A percentile compares a stretch with the other conserved stretches of the same genome.
These are phyloP conservation scores for Penicillium sp. DNA, from an alignment of 2,329 filamentous ascomycete genomes.

Conservation along the genomic window DNA sequence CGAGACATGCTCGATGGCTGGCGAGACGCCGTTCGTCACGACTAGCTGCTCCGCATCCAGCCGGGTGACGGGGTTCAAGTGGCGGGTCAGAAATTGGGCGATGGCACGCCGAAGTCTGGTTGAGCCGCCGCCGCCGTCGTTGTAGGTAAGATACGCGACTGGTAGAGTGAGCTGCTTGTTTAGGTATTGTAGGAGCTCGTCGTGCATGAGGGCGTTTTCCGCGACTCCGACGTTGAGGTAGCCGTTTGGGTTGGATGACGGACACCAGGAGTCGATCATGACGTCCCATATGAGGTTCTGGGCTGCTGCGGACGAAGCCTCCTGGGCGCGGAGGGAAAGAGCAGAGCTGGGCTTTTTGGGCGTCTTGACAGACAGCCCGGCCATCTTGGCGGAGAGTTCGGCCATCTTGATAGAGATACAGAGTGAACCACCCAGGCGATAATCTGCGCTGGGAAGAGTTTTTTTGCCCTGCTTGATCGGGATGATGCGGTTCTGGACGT, in stretches of 20 bases:
- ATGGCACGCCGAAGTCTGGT: conserved; percentile 29
- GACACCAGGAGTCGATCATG: conserved; percentile 49
- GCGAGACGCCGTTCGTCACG: conserved; percentile 40
- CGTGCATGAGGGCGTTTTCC: conserved; percentile 57
- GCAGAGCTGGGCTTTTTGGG: not conserved
- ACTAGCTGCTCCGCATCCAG: conserved; percentile 33
- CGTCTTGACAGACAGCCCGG: not conserved
- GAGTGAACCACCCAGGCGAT: not conserved
- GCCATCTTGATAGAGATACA: not conserved
- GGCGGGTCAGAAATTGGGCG: conserved; percentile 35
- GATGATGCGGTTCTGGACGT: not conserved
- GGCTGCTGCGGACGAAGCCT: conserved; percentile 4
- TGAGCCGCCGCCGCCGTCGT: conserved; percentile 39
- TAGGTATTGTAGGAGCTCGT: conserved; percentile 46
- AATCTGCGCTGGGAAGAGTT: not conserved
- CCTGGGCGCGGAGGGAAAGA: conserved; percentile 4
- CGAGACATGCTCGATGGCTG: conserved; percentile 39
- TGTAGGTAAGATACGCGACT: conserved; percentile 39
- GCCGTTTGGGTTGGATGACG: conserved; percentile 40
- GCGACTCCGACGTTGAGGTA: conserved; percentile 56
- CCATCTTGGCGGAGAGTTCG: not conserved
- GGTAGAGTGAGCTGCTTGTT: conserved; percentile 42
- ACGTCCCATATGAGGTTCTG: conserved; percentile 47
- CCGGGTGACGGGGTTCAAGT: conserved; percentile 31
- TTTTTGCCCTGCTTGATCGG: not conserved